Base-by-base conservation (phyloP, 176 grass and related monocot species). In the Oryza meyeriana region DNA sequence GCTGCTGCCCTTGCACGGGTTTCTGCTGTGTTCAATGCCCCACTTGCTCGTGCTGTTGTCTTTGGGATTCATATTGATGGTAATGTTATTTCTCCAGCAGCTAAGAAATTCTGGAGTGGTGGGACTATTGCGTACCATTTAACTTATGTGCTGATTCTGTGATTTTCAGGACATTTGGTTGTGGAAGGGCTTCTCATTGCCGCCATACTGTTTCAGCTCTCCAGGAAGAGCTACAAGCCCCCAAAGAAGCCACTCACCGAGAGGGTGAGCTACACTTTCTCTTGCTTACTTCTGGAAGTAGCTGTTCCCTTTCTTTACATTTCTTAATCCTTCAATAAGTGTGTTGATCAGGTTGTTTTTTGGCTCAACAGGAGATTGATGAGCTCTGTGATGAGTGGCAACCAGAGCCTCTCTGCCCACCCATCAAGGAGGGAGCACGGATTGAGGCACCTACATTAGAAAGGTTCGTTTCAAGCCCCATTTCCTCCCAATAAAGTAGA, bases 361-460 rank as follows among this genome's bases (percentile, higher is more conserved):
- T 62, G 52, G 17, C 28, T 74, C 28, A 61, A 44, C 44, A 91
- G 89, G 85, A 91, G 80, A 88, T 91, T 78, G 81, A 91, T 47
- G 89, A 91, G 34, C 85, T 91, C 48, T 91, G 89, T 82, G 89
- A 91, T 31, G 85, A 91, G 44, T 91, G 81, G 85, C 57, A 77
- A 65, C 89, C 89, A 25, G 89, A 91, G 74, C 85, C 85, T 36
- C 89, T 91, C 14, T 80, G 82, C 32, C 85, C 89, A 85, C 81
- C 82, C 33, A 82, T 88, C 25, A 88, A 66, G 31, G 85, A 91
- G 45, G 85, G 77, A 36, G 87, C 84, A 72, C 47, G 18, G 68
- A 42, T 58, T 27, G 81, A 85, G 27, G 40, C 35, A 57, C 81
- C 85, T 29, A 74, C 40, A 59, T 42, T 88, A 41, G 89, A 91